Conservation (phyloP, 2,329 filamentous ascomycete species). For the Sporothrix variecibatus region DNA sequence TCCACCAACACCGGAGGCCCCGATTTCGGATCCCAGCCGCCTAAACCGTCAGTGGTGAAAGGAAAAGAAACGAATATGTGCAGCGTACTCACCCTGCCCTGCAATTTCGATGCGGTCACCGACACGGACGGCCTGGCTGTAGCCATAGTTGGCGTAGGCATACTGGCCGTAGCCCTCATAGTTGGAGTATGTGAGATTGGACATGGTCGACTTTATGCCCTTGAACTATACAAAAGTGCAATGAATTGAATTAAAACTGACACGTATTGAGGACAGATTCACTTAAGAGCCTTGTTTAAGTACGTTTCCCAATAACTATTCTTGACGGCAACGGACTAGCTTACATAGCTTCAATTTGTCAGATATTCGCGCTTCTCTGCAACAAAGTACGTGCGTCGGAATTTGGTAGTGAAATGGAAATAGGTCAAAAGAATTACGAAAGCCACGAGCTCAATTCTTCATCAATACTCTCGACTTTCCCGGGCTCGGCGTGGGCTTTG, state of each 20-base stretch:
- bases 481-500: no score
- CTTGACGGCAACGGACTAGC: no score
- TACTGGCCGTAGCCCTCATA: conserved; percentile 41
- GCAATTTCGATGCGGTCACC: conserved; percentile 50
- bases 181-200: conserved; percentile 53
- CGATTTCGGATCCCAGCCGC: conserved; percentile 29
- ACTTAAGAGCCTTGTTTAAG: background rate
- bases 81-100: conserved; percentile 42
- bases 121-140: conserved; percentile 52
- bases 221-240: background rate
- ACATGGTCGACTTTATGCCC: conserved; percentile 58
- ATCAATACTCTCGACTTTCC: no score
- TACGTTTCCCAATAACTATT: background rate
- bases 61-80: background rate
- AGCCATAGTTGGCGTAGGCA: conserved; percentile 39
- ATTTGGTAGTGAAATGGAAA: no score
- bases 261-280: no score
- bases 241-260: no score
- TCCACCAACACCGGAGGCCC: conserved; percentile 30
- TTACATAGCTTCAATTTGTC: background rate
- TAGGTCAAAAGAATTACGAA: no score
- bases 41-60: background rate
- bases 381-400: no score
- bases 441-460: no score
- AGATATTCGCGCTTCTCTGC: background rate